A percentile compares a stretch with the other conserved stretches of the same genome.
These are phyloP conservation scores for Penicillium desertorum DNA, from an alignment of 495 filamentous ascomycete genomes.

Conservation along the genomic window DNA sequence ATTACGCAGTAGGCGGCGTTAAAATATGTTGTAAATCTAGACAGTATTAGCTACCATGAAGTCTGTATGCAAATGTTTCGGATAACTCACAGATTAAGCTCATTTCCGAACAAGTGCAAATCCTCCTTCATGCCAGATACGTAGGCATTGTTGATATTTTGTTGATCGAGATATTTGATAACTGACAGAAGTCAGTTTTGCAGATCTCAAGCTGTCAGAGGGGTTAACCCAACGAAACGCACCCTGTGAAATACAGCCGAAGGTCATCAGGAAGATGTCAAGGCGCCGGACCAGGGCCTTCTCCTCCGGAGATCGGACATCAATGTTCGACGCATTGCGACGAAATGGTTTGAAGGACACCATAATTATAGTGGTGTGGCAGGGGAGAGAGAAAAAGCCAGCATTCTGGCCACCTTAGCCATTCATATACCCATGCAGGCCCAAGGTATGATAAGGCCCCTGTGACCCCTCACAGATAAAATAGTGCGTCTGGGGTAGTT, in stretches of 20 bases:
- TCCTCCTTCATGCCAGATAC: conserved; percentile 40
- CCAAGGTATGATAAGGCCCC: neutral
- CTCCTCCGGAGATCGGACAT: conserved; percentile 28
- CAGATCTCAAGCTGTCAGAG: neutral
- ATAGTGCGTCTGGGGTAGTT: neutral
- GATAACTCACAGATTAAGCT: conserved; percentile 35
- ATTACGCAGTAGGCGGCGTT: conserved; percentile 62
- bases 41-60: neutral
- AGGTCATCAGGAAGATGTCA: conserved; percentile 33
- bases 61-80: neutral
- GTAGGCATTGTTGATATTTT: conserved; percentile 57
- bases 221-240: neutral
- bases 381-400: neutral
- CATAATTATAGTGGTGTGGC: conserved; percentile 14
- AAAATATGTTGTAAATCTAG: conserved; percentile 49
- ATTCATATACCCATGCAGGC: neutral
- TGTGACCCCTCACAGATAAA: conserved; percentile 6
- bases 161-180: conserved; percentile 57
- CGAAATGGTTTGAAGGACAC: conserved; percentile 22
- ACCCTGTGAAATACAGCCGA: conserved; percentile 38
- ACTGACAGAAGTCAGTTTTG: conserved; percentile 24
- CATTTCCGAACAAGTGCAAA: conserved; percentile 46
- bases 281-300: conserved; percentile 35
- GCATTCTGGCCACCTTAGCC: neutral
- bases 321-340: conserved; percentile 11